These are phyloP conservation scores for Coniochaeta sp. DNA, from an alignment of 2,329 filamentous ascomycete genomes.

Conservation along the genomic window DNA sequence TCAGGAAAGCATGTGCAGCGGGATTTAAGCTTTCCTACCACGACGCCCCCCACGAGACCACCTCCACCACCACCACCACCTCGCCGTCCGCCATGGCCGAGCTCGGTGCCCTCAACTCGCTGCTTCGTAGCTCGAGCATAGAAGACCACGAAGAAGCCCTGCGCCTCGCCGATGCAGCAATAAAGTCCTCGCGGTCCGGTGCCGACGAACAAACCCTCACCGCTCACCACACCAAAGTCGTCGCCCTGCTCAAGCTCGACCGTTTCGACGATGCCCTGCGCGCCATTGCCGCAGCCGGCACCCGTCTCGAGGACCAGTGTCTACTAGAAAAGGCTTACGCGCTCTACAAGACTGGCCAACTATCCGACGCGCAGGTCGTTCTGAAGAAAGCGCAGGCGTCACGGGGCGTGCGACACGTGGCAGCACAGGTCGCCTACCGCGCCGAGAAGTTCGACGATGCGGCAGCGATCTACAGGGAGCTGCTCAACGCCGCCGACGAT, in stretches of 20 bases:
- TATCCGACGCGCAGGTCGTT: constrained; percentile 51
- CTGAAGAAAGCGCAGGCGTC: constrained; percentile 24
- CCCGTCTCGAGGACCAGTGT: constrained; percentile 52
- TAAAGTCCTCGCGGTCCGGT: constrained; percentile 49
- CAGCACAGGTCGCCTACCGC: constrained; percentile 65
- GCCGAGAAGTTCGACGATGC: constrained; percentile 66
- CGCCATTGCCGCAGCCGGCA: constrained; percentile 56
- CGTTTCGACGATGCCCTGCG: constrained; percentile 71
- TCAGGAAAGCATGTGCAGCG: background rate
- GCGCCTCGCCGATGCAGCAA: constrained; percentile 50
- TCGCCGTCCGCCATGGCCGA: constrained; percentile 24
- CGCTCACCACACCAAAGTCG: constrained; percentile 61
- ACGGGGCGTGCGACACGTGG: constrained; percentile 39
- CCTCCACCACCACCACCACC: constrained; percentile 5
- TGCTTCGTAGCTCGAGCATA: constrained; percentile 48
- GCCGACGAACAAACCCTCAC: constrained; percentile 20
- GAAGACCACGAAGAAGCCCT: constrained; percentile 70
- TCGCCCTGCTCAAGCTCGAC: constrained; percentile 75
- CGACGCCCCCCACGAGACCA: background rate
- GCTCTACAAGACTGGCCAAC: constrained; percentile 70
- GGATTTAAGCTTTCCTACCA: background rate
- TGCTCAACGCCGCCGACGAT: constrained; percentile 36
- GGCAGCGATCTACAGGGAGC: constrained; percentile 51
- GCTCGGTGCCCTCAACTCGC: constrained; percentile 39
- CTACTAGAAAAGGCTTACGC: constrained; percentile 69